phyloP scores from a whole-genome alignment of 169 alveolate genomes.

The Plasmodium inui region DNA sequence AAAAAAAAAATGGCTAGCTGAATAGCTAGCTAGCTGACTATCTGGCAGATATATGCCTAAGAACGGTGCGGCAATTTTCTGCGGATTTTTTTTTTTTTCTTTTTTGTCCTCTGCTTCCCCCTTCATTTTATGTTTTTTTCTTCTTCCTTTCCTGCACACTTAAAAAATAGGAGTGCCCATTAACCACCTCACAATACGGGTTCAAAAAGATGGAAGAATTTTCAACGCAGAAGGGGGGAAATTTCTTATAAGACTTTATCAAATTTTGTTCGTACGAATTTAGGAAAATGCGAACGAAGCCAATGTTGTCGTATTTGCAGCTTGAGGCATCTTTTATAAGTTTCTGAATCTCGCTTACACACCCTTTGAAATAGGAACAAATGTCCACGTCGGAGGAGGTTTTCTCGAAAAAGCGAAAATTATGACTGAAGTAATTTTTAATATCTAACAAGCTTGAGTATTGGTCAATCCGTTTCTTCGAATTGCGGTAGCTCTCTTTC shows the following conservation, averaged over 20 bases:
- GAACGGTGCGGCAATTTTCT: neutral
- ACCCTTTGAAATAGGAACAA: conserved; percentile 15
- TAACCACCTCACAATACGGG: conserved; percentile 42
- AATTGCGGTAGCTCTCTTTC: conserved; percentile 27
- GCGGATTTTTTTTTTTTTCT: too few relatives aligned
- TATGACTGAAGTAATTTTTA: conserved; percentile 23
- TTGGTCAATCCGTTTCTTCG: neutral
- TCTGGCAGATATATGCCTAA: neutral
- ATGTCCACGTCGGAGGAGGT: conserved; percentile 20
- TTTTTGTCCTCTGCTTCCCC: too few relatives aligned
- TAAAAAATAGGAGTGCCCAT: conserved; percentile 45
- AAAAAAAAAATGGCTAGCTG: conserved; percentile 1
- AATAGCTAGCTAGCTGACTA: neutral
- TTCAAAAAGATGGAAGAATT: conserved; percentile 48
- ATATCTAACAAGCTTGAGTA: conserved; percentile 16
- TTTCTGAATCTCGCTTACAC: conserved; percentile 25
- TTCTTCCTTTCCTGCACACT: conserved; percentile 46
- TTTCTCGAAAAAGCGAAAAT: conserved; percentile 36
- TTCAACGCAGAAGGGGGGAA: conserved; percentile 64
- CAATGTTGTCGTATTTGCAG: conserved; percentile 4
- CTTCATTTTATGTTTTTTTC: conserved; percentile 2
- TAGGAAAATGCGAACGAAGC: conserved; percentile 23
- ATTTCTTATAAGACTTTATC: conserved; percentile 17
- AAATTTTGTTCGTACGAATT: conserved; percentile 35
- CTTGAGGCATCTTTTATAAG: conserved; percentile 8